phyloP scores from a whole-genome alignment of 2,329 filamentous ascomycete genomes.

The Hortaea sp. region DNA sequence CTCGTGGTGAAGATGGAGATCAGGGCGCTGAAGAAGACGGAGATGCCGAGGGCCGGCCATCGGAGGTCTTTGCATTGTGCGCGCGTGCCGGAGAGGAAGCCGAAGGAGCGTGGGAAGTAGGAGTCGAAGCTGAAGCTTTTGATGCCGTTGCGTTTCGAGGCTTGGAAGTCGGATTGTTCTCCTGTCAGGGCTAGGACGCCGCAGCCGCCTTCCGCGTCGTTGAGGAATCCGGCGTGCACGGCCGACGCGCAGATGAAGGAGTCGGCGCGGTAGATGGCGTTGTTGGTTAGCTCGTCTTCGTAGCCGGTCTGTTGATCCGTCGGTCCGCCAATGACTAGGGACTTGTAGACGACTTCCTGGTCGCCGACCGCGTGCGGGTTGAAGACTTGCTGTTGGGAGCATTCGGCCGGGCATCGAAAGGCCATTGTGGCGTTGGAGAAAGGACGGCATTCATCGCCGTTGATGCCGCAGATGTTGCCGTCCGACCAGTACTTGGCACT shows the following conservation, averaged over 20 bases:
- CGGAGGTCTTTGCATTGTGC: conserved; percentile 67
- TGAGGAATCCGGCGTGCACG: conserved; percentile 72
- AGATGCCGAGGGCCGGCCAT: conserved; percentile 76
- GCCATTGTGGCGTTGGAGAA: conserved; percentile 61
- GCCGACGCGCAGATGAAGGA: conserved; percentile 80
- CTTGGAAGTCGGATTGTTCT: conserved; percentile 51
- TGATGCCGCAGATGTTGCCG: conserved; percentile 62
- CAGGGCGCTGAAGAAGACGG: conserved; percentile 65
- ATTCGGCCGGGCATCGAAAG: conserved; percentile 67
- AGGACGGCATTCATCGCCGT: conserved; percentile 65
- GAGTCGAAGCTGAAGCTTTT: conserved; percentile 70
- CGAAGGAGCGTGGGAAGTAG: conserved; percentile 79
- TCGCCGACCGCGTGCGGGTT: conserved; percentile 68
- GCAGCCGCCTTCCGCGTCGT: conserved; percentile 63
- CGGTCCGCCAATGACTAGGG: conserved; percentile 46
- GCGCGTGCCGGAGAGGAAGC: conserved; percentile 54
- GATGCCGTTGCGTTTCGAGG: conserved; percentile 63
- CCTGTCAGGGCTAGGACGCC: conserved; percentile 70
- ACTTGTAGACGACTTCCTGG: conserved; percentile 47
- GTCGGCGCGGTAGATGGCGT: conserved; percentile 71
- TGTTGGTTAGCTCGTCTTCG: conserved; percentile 29
- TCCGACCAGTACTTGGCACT: conserved; percentile 58
- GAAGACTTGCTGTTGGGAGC: conserved; percentile 53
- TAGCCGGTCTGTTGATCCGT: conserved; percentile 23
- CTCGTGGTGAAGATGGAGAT: conserved; percentile 75